Percentiles rank a stretch among this genome's conserved stretches.
Evolutionary conservation across 2,329 filamentous ascomycete genomes (phyloP).

Genomic region (Didymella exigua): DNA sequence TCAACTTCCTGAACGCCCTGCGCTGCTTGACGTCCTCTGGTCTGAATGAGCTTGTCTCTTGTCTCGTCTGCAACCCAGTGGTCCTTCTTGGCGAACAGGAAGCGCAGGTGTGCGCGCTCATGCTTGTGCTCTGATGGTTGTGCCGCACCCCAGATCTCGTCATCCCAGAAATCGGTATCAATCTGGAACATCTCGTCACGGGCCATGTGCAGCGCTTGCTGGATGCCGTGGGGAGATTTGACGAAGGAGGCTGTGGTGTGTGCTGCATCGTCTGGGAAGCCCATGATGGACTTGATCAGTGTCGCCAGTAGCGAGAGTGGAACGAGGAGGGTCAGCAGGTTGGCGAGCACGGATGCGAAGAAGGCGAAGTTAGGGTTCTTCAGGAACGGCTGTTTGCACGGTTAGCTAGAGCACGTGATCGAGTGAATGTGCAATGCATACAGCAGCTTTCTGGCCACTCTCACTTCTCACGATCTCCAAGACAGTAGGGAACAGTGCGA

Average conservation of each 20-base stretch:
- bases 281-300: constrained; percentile 52
- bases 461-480: constrained; percentile 53
- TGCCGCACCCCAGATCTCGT: constrained; percentile 63
- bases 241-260: constrained; percentile 59
- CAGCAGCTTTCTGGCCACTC: constrained; percentile 49
- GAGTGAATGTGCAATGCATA: constrained; percentile 30
- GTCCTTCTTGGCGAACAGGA: constrained; percentile 65
- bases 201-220: constrained; percentile 64
- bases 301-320: constrained; percentile 49
- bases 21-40: constrained; percentile 41
- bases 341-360: constrained; percentile 47
- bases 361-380: constrained; percentile 35
- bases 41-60: constrained; percentile 59
- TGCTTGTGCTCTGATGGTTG: constrained; percentile 33
- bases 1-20: constrained; percentile 13
- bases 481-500: constrained; percentile 57
- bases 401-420: constrained; percentile 11
- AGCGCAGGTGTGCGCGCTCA: constrained; percentile 56
- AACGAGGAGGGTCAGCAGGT: constrained; percentile 51
- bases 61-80: constrained; percentile 67
- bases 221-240: constrained; percentile 55
- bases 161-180: constrained; percentile 61
- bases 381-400: constrained; percentile 28
- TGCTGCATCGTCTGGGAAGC: constrained; percentile 52
- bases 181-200: constrained; percentile 64